These are phyloP conservation scores for bread wheat (Triticum aestivum) DNA, from an alignment of 176 grass and related monocot species.

Conservation along the genomic window IWGSC_CS_RefSeq_v2.1 NC_057812.1:62472850-62473349, in stretches of 20 bases:
- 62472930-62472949: not conserved
- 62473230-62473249: not conserved
- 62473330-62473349: not conserved
- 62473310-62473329: constrained; percentile 23
- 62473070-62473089: not conserved
- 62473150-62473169: not conserved
- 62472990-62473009: too few species aligned
- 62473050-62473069: not conserved
- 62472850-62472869: not conserved
- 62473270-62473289: not conserved
- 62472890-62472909: not conserved
- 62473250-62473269: not conserved
- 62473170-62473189: not conserved
- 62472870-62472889: not conserved
- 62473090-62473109: not conserved
- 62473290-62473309: not conserved
- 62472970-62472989: too few species aligned
- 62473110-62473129: not conserved
- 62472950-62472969: not conserved
- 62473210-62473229: not conserved
- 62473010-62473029: too few species aligned
- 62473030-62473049: not conserved
- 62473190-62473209: not conserved
- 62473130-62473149: not conserved
- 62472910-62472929: not conserved